phyloP scores from a whole-genome alignment of 768 basidiomycete genomes.

The Arthromyces matolae region DNA sequence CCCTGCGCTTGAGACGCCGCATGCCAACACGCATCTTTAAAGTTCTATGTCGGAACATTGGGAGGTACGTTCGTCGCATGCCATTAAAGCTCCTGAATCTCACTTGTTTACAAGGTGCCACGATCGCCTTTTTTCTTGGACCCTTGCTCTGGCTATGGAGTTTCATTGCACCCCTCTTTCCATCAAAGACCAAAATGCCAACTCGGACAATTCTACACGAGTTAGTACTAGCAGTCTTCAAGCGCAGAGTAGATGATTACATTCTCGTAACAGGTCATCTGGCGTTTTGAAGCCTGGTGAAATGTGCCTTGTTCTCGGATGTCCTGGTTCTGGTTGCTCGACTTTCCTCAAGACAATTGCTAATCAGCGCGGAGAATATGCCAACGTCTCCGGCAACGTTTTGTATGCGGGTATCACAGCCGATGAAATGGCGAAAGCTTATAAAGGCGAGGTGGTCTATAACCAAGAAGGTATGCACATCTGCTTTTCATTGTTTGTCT shows the following conservation, averaged over 20 bases:
- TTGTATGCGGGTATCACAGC: slow-evolving; percentile 78
- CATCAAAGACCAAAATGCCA: slow-evolving; percentile 30
- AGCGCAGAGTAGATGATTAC: background rate
- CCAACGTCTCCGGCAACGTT: slow-evolving; percentile 65
- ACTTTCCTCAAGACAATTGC: slow-evolving; percentile 85
- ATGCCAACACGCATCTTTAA: background rate
- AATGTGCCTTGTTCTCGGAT: slow-evolving; percentile 84
- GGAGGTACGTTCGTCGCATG: slow-evolving; percentile 40
- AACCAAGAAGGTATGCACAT: slow-evolving; percentile 59
- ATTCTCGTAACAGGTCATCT: slow-evolving; percentile 40
- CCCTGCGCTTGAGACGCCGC: no score
- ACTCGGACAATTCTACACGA: slow-evolving; percentile 59
- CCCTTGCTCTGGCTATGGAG: slow-evolving; percentile 49
- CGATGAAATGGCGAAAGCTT: slow-evolving; percentile 69
- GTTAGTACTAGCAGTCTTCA: slow-evolving; percentile 27
- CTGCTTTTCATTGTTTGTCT: background rate
- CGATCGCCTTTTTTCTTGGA: slow-evolving; percentile 47
- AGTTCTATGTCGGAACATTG: slow-evolving; percentile 61
- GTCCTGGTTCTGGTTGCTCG: slow-evolving; percentile 81
- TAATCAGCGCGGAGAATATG: slow-evolving; percentile 67
- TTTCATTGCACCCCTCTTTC: slow-evolving; percentile 37
- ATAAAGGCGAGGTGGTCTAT: slow-evolving; percentile 78
- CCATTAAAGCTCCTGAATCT: background rate
- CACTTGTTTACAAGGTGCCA: slow-evolving; percentile 38
- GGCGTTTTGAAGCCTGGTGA: slow-evolving; percentile 75